These are phyloP conservation scores for Penicillium crystallinum DNA, from an alignment of 495 filamentous ascomycete genomes.

Conservation along the genomic window DNA sequence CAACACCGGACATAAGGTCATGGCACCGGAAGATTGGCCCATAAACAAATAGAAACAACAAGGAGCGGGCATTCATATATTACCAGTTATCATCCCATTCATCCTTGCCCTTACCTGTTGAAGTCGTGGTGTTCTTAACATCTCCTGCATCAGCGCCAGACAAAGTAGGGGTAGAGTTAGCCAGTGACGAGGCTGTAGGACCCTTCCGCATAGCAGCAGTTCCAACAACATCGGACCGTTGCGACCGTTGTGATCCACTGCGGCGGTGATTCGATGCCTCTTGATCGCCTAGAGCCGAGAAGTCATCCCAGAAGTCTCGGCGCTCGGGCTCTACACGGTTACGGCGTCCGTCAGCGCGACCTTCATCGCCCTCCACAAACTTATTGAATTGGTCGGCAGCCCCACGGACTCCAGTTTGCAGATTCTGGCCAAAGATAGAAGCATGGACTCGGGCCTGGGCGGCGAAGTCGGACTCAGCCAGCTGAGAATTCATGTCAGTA, in stretches of 20 bases:
- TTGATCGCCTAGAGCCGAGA: constrained; percentile 52
- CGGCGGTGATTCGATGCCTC: constrained; percentile 40
- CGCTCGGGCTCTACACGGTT: constrained; percentile 55
- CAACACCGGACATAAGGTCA: constrained; percentile 7
- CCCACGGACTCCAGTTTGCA: constrained; percentile 61
- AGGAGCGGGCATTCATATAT: constrained; percentile 9
- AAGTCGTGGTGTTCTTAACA: constrained; percentile 30
- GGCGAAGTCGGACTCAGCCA: constrained; percentile 83
- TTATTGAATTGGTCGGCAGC: constrained; percentile 72
- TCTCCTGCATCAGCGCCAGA: constrained; percentile 35
- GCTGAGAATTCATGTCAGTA: constrained; percentile 34
- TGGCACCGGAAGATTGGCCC: constrained; percentile 3
- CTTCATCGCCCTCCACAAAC: constrained; percentile 69
- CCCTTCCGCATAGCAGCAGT: constrained; percentile 65
- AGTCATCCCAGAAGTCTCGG: constrained; percentile 88
- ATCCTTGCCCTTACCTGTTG: constrained; percentile 43
- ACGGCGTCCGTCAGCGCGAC: constrained; percentile 10
- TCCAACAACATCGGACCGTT: constrained; percentile 53
- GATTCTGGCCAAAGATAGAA: constrained; percentile 55
- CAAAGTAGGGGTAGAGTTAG: constrained; percentile 23
- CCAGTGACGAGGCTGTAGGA: constrained; percentile 35
- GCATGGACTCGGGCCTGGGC: constrained; percentile 73
- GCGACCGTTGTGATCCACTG: constrained; percentile 17
- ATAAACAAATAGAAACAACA: constrained; percentile 2
- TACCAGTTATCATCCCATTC: constrained; percentile 67